These are phyloP conservation scores for Sclerospora graminicola DNA, from an alignment of 352 stramenopile genomes.

Conservation along the genomic window DNA sequence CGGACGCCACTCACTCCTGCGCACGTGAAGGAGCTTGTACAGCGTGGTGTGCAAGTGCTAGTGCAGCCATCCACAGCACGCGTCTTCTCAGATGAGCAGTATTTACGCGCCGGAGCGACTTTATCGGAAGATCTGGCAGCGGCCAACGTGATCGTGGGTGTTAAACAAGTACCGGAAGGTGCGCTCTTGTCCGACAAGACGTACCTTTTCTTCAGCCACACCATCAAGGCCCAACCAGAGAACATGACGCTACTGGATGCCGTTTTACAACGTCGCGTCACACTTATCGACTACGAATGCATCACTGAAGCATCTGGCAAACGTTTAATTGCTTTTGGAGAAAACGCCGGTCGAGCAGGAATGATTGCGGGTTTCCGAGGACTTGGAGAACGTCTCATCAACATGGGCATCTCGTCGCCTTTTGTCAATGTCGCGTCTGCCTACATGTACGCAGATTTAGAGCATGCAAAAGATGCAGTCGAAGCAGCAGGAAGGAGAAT, in stretches of 20 bases:
- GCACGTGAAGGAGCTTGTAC: constrained; percentile 81
- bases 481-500: constrained; percentile 78
- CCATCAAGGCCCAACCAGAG: constrained; percentile 93
- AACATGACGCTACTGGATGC: constrained; percentile 93
- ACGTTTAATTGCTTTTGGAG: constrained; percentile 90
- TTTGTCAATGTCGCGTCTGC: constrained; percentile 90
- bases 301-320: constrained; percentile 84
- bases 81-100: constrained; percentile 92
- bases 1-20: constrained; percentile 84
- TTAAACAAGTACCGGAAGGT: constrained; percentile 88
- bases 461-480: constrained; percentile 82
- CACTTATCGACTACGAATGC: constrained; percentile 94
- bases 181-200: constrained; percentile 87
- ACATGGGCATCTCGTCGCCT: constrained; percentile 88
- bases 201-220: constrained; percentile 96
- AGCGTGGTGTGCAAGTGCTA: constrained; percentile 80
- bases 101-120: constrained; percentile 78
- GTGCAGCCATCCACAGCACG: constrained; percentile 89
- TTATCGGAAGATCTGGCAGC: constrained; percentile 83
- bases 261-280: constrained; percentile 87
- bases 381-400: constrained; percentile 89
- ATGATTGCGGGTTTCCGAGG: constrained; percentile 92
- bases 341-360: constrained; percentile 90
- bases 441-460: constrained; percentile 92
- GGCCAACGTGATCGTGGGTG: constrained; percentile 90